These are phyloP conservation scores for Panellus pusillus DNA, from an alignment of 768 basidiomycete genomes.

Conservation along the genomic window DNA sequence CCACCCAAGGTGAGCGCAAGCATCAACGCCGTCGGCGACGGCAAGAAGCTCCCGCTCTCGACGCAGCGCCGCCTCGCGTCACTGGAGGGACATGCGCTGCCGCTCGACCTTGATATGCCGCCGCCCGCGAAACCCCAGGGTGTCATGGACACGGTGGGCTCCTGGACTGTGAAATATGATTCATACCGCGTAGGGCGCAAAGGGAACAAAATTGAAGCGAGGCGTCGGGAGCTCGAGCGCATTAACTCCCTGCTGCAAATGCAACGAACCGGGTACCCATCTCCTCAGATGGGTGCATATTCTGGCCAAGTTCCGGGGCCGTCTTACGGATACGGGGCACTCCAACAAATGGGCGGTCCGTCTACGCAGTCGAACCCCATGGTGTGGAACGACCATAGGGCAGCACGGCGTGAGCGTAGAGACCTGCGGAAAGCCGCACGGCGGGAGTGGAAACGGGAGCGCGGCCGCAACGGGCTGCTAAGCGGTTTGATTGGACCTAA, in stretches of 20 bases:
- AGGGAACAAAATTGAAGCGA: slow-evolving; percentile 19
- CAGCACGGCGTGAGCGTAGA: slow-evolving; percentile 9
- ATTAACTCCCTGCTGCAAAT: slow-evolving; percentile 1
- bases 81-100: slow-evolving; percentile 22
- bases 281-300: neutral
- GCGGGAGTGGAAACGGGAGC: slow-evolving; percentile 1
- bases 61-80: slow-evolving; percentile 24
- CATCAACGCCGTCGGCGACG: slow-evolving; percentile 15
- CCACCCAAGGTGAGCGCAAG: slow-evolving; percentile 10
- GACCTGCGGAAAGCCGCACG: slow-evolving; percentile 5
- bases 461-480: slow-evolving; percentile 1
- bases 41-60: slow-evolving; percentile 3
- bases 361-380: neutral
- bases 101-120: slow-evolving; percentile 24
- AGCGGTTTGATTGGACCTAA: slow-evolving; percentile 4
- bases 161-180: slow-evolving; percentile 22
- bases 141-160: slow-evolving; percentile 22
- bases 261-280: neutral
- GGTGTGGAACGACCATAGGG: neutral
- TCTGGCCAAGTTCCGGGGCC: neutral
- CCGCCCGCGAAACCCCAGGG: slow-evolving; percentile 24
- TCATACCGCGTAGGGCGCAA: slow-evolving; percentile 11
- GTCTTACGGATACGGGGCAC: neutral
- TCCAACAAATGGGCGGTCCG: neutral
- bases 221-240: slow-evolving; percentile 16